A percentile compares a stretch with the other conserved stretches of the same genome.
phyloP scores from a whole-genome alignment of 2,329 filamentous ascomycete species.

The Fusarium drepaniforme region DNA sequence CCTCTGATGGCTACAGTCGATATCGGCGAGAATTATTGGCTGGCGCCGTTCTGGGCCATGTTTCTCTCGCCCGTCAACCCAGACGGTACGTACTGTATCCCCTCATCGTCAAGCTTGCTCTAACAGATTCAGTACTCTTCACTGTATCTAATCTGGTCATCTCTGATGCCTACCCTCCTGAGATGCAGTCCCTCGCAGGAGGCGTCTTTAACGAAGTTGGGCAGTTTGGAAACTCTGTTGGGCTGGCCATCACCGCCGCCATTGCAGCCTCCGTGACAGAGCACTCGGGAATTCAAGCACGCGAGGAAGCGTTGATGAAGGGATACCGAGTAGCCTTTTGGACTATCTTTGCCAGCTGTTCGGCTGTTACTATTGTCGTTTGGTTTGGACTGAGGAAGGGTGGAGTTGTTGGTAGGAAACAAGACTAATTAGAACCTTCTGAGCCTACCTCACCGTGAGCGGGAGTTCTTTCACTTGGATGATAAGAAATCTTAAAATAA shows the following conservation, averaged over 20 bases:
- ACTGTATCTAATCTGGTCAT: slow-evolving; percentile 68
- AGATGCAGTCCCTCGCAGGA: slow-evolving; percentile 69
- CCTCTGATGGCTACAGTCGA: slow-evolving; percentile 66
- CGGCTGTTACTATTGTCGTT: slow-evolving; percentile 50
- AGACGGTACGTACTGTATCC: slow-evolving; percentile 48
- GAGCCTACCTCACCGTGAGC: no score
- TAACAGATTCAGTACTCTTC: slow-evolving; percentile 58
- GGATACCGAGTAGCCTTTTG: slow-evolving; percentile 67
- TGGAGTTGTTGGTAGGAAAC: slow-evolving; percentile 63
- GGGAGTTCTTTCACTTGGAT: no score
- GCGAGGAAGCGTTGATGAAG: slow-evolving; percentile 56
- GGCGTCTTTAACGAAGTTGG: slow-evolving; percentile 70
- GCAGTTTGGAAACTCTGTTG: slow-evolving; percentile 68
- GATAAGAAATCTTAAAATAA: no score
- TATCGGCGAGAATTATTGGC: slow-evolving; percentile 64
- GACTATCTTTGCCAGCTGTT: slow-evolving; percentile 59
- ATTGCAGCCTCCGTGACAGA: slow-evolving; percentile 60
- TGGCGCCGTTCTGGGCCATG: slow-evolving; percentile 57
- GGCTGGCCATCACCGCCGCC: slow-evolving; percentile 63
- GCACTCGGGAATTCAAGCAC: slow-evolving; percentile 44
- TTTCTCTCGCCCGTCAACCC: slow-evolving; percentile 58
- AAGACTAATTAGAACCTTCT: slow-evolving; percentile 38
- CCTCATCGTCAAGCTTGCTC: not conserved
- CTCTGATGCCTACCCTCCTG: slow-evolving; percentile 63
- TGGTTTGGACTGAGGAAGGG: slow-evolving; percentile 58